Evolutionary conservation across 2,329 filamentous ascomycete species (phyloP).

Genomic region (Colletotrichum melonis): DNA sequence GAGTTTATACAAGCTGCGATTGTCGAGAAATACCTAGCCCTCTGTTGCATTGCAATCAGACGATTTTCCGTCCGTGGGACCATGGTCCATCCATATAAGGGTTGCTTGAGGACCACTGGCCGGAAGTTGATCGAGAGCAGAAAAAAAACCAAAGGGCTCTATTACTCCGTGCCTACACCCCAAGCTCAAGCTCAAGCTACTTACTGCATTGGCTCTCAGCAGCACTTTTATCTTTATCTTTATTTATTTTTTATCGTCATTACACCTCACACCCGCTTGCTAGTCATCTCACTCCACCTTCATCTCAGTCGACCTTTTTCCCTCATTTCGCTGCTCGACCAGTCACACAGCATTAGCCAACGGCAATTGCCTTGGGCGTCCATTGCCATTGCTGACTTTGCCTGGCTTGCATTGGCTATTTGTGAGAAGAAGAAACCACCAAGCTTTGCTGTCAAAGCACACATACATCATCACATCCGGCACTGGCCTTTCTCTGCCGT

Average conservation of each 20-base stretch:
- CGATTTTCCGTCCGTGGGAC: not conserved
- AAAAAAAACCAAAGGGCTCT: not conserved
- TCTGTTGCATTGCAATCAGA: slow-evolving; percentile 11
- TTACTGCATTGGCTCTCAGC: not conserved
- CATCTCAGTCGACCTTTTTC: not conserved
- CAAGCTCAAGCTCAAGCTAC: not conserved
- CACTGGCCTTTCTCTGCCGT: not conserved
- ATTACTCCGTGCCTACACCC: too few species aligned
- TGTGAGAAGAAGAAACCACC: slow-evolving; percentile 12
- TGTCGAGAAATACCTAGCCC: not conserved
- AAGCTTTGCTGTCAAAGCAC: not conserved
- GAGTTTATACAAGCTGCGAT: slow-evolving; percentile 3
- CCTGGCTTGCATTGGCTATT: slow-evolving; percentile 19
- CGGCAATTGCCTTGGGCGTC: not conserved
- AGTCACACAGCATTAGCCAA: slow-evolving; percentile 14
- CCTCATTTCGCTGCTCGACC: not conserved
- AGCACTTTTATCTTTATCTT: slow-evolving; percentile 10
- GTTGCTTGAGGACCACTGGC: slow-evolving; percentile 1
- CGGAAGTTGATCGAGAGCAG: not conserved
- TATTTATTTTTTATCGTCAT: not conserved
- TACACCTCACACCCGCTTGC: not conserved
- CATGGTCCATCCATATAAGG: slow-evolving; percentile 12
- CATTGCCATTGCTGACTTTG: not conserved
- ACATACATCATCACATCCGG: not conserved
- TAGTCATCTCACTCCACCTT: not conserved